phyloP scores from a whole-genome alignment of 345 rosid species.

The Sonneratia alba region DNA sequence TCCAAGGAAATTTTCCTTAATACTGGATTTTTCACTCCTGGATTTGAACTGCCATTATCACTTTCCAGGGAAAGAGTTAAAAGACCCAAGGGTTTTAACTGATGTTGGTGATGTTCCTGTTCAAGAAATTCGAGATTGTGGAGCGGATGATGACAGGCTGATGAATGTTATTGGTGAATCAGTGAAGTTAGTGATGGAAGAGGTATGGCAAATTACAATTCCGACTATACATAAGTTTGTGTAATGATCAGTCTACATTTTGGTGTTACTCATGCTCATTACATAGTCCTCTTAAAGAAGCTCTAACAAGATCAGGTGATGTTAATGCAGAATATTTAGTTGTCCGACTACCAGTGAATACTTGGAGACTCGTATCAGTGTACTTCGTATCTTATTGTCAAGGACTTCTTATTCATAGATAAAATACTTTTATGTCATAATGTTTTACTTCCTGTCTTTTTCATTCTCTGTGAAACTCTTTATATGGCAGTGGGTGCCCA shows the following conservation, averaged over 20 bases:
- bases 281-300: neutral
- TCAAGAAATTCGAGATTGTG: constrained; percentile 96
- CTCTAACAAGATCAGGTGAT: neutral
- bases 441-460: neutral
- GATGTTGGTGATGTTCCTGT: constrained; percentile 98
- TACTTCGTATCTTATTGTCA: neutral
- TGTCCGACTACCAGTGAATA: neutral
- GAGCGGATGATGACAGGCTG: constrained; percentile 83
- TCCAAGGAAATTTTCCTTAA: neutral
- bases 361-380: neutral
- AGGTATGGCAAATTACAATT: constrained; percentile 30
- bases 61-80: constrained; percentile 67
- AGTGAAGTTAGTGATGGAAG: constrained; percentile 85
- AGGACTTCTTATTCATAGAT: neutral
- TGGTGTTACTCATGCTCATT: neutral
- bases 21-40: neutral
- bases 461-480: neutral
- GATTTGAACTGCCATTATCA: neutral
- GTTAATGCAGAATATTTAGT: neutral
- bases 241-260: neutral
- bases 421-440: neutral
- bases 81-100: constrained; percentile 83
- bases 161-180: constrained; percentile 86
- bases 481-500: neutral
- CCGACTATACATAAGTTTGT: neutral